Conservation (phyloP, 164 flowering plant species). For the Piper longum region DNA sequence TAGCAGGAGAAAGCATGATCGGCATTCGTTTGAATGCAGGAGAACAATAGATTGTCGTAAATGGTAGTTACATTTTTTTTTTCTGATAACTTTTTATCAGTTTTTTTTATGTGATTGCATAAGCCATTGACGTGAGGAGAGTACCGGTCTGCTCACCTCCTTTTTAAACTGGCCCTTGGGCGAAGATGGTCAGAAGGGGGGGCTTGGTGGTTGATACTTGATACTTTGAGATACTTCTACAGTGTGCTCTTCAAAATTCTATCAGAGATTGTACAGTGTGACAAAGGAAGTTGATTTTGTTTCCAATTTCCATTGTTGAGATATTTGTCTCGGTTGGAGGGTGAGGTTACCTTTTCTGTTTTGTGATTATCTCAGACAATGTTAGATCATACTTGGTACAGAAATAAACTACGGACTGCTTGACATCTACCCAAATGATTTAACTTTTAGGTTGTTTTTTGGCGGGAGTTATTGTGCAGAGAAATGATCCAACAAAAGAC, state of each 20-base stretch:
- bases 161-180: not conserved
- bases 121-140: not conserved
- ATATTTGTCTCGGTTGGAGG: not conserved
- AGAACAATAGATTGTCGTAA: conserved; percentile 4
- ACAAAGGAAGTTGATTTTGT: not conserved
- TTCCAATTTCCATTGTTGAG: not conserved
- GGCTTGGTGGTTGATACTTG: not conserved
- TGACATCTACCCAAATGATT: too few species aligned
- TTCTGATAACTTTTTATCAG: not conserved
- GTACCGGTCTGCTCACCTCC: not conserved
- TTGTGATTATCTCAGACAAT: too few species aligned
- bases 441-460: too few species aligned
- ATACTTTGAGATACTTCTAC: not conserved
- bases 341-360: too few species aligned
- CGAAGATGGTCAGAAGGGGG: not conserved
- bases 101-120: too few species aligned
- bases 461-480: too few species aligned
- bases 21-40: conserved; percentile 26
- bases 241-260: not conserved
- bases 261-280: not conserved
- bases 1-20: conserved; percentile 53
- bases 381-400: too few species aligned
- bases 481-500: too few species aligned
- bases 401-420: too few species aligned
- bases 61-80: not conserved